Evolutionary conservation across 768 basidiomycete genomes (phyloP).

Genomic region (Psilocybe cyanescens): DNA sequence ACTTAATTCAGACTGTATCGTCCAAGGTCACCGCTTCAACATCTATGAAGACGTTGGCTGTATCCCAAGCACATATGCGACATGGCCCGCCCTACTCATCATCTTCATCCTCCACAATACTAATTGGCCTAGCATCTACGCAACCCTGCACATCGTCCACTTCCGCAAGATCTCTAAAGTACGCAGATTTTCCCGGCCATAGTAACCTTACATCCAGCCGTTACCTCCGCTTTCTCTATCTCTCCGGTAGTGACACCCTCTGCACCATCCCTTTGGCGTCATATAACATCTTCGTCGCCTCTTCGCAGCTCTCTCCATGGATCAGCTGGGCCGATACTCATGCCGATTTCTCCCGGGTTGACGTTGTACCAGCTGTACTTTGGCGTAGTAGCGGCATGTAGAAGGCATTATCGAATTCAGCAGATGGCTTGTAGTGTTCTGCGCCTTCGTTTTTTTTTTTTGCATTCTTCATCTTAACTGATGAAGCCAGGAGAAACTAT

Average conservation of each 20-base stretch:
- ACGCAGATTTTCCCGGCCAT: constrained; percentile 39
- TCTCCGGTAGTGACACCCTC: constrained; percentile 49
- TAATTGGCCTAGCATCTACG: constrained; percentile 46
- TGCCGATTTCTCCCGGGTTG: constrained; percentile 29
- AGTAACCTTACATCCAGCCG: constrained; percentile 46
- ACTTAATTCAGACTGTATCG: constrained; percentile 34
- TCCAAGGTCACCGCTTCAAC: constrained; percentile 62
- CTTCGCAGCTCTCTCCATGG: constrained; percentile 41
- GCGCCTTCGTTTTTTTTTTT: constrained; percentile 1
- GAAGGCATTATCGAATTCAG: neutral
- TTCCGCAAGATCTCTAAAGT: constrained; percentile 45
- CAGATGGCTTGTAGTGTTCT: constrained; percentile 1
- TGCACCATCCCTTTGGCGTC: constrained; percentile 48
- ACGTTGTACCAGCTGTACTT: neutral
- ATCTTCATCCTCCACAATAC: constrained; percentile 41
- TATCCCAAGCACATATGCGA: constrained; percentile 50
- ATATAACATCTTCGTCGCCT: constrained; percentile 40
- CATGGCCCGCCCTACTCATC: constrained; percentile 45
- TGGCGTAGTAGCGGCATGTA: neutral
- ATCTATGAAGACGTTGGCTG: constrained; percentile 65
- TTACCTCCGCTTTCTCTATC: constrained; percentile 60
- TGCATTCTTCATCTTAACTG: constrained; percentile 1
- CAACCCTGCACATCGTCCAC: constrained; percentile 38
- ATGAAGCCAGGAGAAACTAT: neutral
- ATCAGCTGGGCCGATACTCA: constrained; percentile 55